Conservation (phyloP, 371 early-diverging fungal genomes). For the Mortierella sp. region DNA sequence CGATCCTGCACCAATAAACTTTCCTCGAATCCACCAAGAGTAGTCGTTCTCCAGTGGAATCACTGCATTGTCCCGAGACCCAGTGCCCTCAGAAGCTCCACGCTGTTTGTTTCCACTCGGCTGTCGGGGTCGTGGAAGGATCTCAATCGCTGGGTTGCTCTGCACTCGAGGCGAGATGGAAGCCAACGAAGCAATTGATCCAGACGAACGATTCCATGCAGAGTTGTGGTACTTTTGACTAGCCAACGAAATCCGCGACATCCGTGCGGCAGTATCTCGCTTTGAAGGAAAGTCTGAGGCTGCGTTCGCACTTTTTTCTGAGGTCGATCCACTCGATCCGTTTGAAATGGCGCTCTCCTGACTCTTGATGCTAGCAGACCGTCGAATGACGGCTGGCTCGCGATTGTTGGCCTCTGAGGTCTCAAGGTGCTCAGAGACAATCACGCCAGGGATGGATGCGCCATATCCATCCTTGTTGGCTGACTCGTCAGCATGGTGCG, state of each 20-base stretch:
- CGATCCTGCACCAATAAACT: slow-evolving; percentile 96
- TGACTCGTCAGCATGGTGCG: too few species aligned
- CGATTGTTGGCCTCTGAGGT: background rate
- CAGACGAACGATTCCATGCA: slow-evolving; percentile 33
- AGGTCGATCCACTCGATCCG: slow-evolving; percentile 8
- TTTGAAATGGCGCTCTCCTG: slow-evolving; percentile 13
- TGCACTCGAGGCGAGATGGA: slow-evolving; percentile 18
- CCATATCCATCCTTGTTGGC: slow-evolving; percentile 7
- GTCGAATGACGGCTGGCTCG: background rate
- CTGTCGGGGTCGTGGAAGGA: slow-evolving; percentile 29
- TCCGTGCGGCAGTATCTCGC: slow-evolving; percentile 40
- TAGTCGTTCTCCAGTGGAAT: slow-evolving; percentile 58
- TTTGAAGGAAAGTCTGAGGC: slow-evolving; percentile 24
- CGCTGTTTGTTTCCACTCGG: slow-evolving; percentile 25
- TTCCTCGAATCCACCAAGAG: slow-evolving; percentile 87
- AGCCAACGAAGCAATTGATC: slow-evolving; percentile 37
- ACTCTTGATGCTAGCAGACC: slow-evolving; percentile 16
- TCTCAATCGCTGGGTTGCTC: slow-evolving; percentile 16
- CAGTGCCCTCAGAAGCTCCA: slow-evolving; percentile 24
- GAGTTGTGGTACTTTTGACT: slow-evolving; percentile 49
- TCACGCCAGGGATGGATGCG: slow-evolving; percentile 35
- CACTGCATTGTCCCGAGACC: slow-evolving; percentile 33
- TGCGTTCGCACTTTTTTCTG: background rate
- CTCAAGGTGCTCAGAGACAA: slow-evolving; percentile 44
- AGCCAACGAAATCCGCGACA: slow-evolving; percentile 48